phyloP scores from a whole-genome alignment of 2,329 filamentous ascomycete species.

The Myriosclerotinia curreyana region DNA sequence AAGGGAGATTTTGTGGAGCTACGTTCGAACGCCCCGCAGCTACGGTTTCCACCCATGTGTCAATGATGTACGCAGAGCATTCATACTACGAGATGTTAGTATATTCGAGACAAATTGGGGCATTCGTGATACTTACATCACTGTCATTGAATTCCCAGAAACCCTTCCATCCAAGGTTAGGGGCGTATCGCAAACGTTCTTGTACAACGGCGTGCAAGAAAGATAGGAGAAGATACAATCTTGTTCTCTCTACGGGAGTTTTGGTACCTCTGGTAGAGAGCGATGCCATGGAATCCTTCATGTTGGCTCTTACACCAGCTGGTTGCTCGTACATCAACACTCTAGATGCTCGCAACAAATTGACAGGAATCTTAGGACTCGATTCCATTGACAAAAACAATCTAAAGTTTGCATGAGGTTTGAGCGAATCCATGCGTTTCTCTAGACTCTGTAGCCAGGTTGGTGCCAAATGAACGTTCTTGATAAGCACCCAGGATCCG shows the following conservation, averaged over 20 bases:
- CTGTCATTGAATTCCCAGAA: conserved; percentile 99
- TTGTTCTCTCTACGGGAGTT: conserved; percentile 83
- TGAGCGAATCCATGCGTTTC: conserved; percentile 93
- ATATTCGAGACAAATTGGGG: conserved; percentile 56
- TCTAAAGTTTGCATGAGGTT: conserved; percentile 88
- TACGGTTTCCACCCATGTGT: conserved; percentile 84
- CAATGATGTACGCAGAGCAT: conserved; percentile 93
- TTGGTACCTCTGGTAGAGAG: conserved; percentile 73
- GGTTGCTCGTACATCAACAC: conserved; percentile 98
- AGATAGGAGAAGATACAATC: conserved; percentile 85
- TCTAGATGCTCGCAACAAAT: conserved; percentile 85
- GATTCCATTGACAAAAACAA: conserved; percentile 98
- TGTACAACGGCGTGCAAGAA: conserved; percentile 97
- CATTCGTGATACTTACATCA: conserved; percentile 66
- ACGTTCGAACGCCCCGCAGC: conserved; percentile 88
- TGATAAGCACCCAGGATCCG: conserved; percentile 94
- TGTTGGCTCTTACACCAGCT: conserved; percentile 92
- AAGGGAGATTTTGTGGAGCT: conserved; percentile 88
- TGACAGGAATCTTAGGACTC: conserved; percentile 94
- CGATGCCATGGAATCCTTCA: conserved; percentile 93
- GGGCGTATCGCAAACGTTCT: conserved; percentile 90
- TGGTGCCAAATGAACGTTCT: conserved; percentile 96
- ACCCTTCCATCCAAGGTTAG: conserved; percentile 92
- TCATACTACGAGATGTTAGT: conserved; percentile 67
- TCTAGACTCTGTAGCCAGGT: conserved; percentile 96